A percentile compares a stretch with the other conserved stretches of the same genome.
Conservation (phyloP, 805 yeast genomes). For the Candida sonorensis region DNA sequence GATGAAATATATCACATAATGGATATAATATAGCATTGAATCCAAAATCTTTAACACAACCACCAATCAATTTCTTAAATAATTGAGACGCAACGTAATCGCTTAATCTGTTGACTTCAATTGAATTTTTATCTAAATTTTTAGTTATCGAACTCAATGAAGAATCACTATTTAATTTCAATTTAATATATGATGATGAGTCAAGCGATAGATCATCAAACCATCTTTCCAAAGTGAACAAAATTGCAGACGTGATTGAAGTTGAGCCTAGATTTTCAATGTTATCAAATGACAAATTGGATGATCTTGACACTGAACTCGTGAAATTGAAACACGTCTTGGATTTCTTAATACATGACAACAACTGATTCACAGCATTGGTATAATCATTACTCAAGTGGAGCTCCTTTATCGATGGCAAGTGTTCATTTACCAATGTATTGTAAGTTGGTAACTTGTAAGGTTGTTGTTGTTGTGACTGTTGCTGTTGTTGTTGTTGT, state of each 20-base stretch:
- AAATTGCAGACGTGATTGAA: conserved; percentile 46
- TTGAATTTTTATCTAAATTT: conserved; percentile 35
- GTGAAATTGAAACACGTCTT: conserved; percentile 51
- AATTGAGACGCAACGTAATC: conserved; percentile 50
- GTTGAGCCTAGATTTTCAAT: conserved; percentile 52
- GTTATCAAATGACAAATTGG: conserved; percentile 30
- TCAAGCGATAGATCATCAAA: conserved; percentile 46
- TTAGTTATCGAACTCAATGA: conserved; percentile 40
- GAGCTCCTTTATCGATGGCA: conserved; percentile 20
- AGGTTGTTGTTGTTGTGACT: conserved; percentile 1
- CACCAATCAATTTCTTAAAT: conserved; percentile 56
- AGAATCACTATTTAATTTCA: conserved; percentile 29
- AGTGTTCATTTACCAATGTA: conserved; percentile 1
- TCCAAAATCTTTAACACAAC: conserved; percentile 73
- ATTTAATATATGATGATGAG: conserved; percentile 44
- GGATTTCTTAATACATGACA: conserved; percentile 51
- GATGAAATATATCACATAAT: conserved; percentile 62
- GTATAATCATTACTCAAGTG: conserved; percentile 21
- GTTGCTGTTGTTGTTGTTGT: conserved; percentile 6
- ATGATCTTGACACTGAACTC: conserved; percentile 7
- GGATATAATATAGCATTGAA: conserved; percentile 63
- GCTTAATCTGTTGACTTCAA: conserved; percentile 30
- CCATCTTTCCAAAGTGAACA: conserved; percentile 58
- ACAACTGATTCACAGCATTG: conserved; percentile 22
- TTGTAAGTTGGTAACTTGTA: not conserved